phyloP scores from a whole-genome alignment of 2,329 filamentous ascomycete genomes.

The Diplodia intermedia region DNA sequence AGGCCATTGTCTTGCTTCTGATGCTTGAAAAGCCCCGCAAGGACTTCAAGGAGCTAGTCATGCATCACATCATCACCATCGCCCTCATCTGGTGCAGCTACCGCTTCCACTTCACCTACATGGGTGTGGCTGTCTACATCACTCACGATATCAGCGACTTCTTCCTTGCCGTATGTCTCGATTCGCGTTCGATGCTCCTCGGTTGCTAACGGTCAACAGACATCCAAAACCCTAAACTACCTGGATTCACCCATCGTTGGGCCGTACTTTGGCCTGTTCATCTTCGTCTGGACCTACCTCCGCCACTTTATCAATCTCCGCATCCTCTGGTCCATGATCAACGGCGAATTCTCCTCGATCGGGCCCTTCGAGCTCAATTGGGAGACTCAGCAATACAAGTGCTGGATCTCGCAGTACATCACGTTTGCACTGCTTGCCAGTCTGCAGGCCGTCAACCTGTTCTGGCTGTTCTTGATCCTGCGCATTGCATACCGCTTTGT shows the following conservation, averaged over 20 bases:
- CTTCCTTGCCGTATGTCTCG: constrained; percentile 79
- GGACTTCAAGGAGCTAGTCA: constrained; percentile 92
- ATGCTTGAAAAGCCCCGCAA: constrained; percentile 92
- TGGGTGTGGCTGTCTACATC: constrained; percentile 90
- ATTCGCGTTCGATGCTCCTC: constrained; percentile 10
- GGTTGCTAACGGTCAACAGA: constrained; percentile 58
- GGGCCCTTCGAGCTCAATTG: constrained; percentile 79
- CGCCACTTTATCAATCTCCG: constrained; percentile 84
- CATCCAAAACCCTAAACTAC: constrained; percentile 92
- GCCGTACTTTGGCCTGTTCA: constrained; percentile 85
- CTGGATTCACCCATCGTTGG: constrained; percentile 78
- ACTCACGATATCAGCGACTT: constrained; percentile 95
- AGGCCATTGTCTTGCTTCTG: constrained; percentile 84
- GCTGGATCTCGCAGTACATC: constrained; percentile 71
- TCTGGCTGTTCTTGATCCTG: constrained; percentile 81
- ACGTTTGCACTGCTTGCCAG: constrained; percentile 68
- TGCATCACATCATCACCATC: constrained; percentile 89
- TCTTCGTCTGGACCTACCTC: constrained; percentile 84
- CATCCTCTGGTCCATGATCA: constrained; percentile 77
- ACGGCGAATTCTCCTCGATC: constrained; percentile 71
- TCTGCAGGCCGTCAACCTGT: constrained; percentile 77
- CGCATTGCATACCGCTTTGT: constrained; percentile 76
- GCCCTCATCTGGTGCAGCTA: constrained; percentile 85
- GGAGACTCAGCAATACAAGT: constrained; percentile 80
- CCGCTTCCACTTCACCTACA: constrained; percentile 95